Evolutionary conservation across 2,329 filamentous ascomycete genomes (phyloP).

Genomic region (Talaromyces sp.): DNA sequence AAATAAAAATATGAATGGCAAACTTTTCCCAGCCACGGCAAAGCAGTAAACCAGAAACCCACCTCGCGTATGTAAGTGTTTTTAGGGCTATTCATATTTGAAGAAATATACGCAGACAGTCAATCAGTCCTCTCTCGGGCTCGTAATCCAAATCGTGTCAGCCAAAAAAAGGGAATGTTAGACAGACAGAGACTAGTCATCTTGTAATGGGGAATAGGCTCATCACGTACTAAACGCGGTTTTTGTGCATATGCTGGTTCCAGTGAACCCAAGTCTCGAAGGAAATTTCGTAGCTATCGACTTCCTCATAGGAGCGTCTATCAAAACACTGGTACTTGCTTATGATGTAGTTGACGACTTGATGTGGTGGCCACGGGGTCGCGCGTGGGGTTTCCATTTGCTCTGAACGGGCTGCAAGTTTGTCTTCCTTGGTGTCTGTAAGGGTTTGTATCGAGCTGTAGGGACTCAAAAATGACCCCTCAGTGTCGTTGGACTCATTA

Average conservation of each 20-base stretch:
- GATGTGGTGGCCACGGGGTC: neutral
- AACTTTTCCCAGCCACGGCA: neutral
- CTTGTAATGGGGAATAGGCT: neutral
- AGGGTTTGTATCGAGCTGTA: neutral
- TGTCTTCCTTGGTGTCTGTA: neutral
- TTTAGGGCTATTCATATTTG: neutral
- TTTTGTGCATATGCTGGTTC: neutral
- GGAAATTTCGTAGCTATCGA: neutral
- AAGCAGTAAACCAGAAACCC: neutral
- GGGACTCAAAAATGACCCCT: neutral
- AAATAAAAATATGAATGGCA: neutral
- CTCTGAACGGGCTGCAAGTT: neutral
- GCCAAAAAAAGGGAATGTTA: too few species aligned
- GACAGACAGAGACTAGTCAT: neutral
- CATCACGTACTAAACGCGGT: neutral
- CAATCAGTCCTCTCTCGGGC: too few species aligned
- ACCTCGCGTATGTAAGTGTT: neutral
- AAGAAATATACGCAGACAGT: neutral
- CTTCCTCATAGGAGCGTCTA: neutral
- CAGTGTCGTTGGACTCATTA: neutral
- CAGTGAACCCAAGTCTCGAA: conserved; percentile 5
- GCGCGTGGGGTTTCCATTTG: neutral
- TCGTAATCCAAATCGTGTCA: too few species aligned
- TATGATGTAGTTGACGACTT: neutral
- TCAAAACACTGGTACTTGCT: neutral